phyloP scores from a whole-genome alignment of 1,284 basidiomycete genomes.

The Porogramme epimiltina region DNA sequence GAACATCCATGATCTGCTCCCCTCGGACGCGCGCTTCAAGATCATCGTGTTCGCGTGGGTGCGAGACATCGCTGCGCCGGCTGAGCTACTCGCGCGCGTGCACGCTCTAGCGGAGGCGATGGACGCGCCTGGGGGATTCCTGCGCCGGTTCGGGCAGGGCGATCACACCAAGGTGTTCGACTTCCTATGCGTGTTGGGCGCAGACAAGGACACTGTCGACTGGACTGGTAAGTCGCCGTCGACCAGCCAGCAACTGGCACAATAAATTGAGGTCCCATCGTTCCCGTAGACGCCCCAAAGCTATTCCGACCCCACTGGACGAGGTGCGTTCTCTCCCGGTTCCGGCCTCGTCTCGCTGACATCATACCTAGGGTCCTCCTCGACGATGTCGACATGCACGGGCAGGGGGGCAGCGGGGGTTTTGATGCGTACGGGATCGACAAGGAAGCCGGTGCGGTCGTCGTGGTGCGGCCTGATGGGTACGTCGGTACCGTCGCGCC shows the following conservation, averaged over 20 bases:
- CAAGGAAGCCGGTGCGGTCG: conserved; percentile 52
- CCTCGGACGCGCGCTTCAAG: conserved; percentile 73
- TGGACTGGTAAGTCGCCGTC: conserved; percentile 33
- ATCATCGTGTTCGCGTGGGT: conserved; percentile 71
- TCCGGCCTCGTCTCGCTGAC: not conserved
- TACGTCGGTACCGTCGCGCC: conserved; percentile 62
- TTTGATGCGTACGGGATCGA: conserved; percentile 57
- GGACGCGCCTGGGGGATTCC: conserved; percentile 37
- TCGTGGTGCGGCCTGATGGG: conserved; percentile 74
- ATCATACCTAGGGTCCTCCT: conserved; percentile 29
- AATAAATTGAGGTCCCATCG: not conserved
- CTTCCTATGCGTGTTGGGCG: conserved; percentile 50
- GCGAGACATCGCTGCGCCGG: conserved; percentile 43
- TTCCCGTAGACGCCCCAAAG: conserved; percentile 42
- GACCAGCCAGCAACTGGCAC: conserved; percentile 34
- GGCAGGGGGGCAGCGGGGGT: conserved; percentile 37
- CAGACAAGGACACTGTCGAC: conserved; percentile 47
- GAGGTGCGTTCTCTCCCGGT: conserved; percentile 45
- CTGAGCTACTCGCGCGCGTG: conserved; percentile 40
- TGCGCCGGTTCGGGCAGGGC: conserved; percentile 33
- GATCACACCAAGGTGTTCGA: conserved; percentile 45
- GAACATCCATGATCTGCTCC: conserved; percentile 71
- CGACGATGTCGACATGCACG: conserved; percentile 37
- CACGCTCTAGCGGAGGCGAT: conserved; percentile 46
- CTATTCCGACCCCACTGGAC: conserved; percentile 66